phyloP scores from a whole-genome alignment of 495 filamentous ascomycete species.

The Penicillium cosmopolitanum region DNA sequence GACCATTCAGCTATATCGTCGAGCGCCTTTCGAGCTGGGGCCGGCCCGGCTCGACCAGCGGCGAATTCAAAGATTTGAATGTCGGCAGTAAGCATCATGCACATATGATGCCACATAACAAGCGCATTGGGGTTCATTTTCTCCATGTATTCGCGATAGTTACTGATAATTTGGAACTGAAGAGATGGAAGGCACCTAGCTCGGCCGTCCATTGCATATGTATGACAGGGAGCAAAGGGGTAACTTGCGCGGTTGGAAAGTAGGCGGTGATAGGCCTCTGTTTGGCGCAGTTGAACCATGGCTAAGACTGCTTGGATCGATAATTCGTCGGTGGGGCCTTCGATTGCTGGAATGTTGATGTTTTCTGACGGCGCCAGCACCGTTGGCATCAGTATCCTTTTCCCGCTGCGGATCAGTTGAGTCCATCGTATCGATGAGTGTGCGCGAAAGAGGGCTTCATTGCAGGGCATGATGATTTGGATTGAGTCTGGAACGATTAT shows the following conservation, averaged over 20 bases:
- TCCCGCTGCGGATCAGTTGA: constrained; percentile 44
- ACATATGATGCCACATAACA: constrained; percentile 56
- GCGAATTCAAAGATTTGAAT: constrained; percentile 55
- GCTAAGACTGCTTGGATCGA: constrained; percentile 44
- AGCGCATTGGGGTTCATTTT: constrained; percentile 49
- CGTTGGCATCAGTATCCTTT: constrained; percentile 44
- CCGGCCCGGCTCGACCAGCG: constrained; percentile 50
- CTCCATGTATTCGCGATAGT: constrained; percentile 46
- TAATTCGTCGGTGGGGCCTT: constrained; percentile 41
- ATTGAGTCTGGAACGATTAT: constrained; percentile 52
- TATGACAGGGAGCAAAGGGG: constrained; percentile 49
- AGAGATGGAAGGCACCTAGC: constrained; percentile 44
- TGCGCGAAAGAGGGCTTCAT: constrained; percentile 50
- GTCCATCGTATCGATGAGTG: constrained; percentile 51
- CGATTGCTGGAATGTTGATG: constrained; percentile 40
- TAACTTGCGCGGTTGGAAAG: constrained; percentile 46
- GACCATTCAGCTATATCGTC: constrained; percentile 55
- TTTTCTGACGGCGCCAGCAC: constrained; percentile 44
- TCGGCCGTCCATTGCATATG: constrained; percentile 49
- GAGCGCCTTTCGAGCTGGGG: constrained; percentile 48
- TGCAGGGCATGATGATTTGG: constrained; percentile 52
- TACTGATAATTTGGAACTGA: constrained; percentile 43
- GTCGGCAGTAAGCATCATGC: constrained; percentile 56
- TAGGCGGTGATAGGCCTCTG: constrained; percentile 50
- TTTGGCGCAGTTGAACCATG: constrained; percentile 48